Conservation (phyloP, 352 stramenopile genomes). For the Phytophthora crassamura region DNA sequence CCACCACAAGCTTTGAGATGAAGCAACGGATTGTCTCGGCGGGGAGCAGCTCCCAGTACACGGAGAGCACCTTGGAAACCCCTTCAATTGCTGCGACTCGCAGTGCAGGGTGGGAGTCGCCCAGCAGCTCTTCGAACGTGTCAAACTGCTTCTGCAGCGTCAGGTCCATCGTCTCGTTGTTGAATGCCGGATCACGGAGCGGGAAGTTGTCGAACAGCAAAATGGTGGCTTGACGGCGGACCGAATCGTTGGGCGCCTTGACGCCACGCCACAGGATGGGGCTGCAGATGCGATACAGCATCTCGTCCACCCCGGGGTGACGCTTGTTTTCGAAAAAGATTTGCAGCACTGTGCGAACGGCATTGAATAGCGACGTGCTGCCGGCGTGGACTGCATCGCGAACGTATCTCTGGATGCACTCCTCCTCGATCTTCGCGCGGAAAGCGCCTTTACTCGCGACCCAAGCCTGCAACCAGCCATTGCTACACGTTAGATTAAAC, state of each 20-base stretch:
- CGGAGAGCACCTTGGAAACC: conserved; percentile 79
- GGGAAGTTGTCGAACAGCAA: conserved; percentile 89
- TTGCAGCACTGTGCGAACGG: conserved; percentile 69
- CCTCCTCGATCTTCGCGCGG: conserved; percentile 78
- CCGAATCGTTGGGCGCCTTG: conserved; percentile 84
- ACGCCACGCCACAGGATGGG: conserved; percentile 87
- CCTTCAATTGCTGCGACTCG: conserved; percentile 84
- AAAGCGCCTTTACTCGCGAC: conserved; percentile 61
- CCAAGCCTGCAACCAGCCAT: conserved; percentile 52
- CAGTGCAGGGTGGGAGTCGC: conserved; percentile 76
- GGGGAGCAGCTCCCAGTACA: conserved; percentile 88
- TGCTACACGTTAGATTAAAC: neutral
- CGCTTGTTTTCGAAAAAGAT: conserved; percentile 91
- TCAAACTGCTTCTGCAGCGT: conserved; percentile 88
- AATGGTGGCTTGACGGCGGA: conserved; percentile 81
- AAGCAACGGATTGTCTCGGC: conserved; percentile 85
- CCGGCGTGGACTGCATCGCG: conserved; percentile 74
- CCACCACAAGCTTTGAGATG: conserved; percentile 80
- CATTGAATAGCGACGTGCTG: conserved; percentile 73
- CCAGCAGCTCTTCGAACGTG: conserved; percentile 76
- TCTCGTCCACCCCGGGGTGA: conserved; percentile 80
- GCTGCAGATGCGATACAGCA: conserved; percentile 86
- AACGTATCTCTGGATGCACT: conserved; percentile 86
- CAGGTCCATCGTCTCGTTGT: conserved; percentile 77
- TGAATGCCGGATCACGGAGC: conserved; percentile 76